Base-by-base conservation (phyloP, 2,329 filamentous ascomycete species). In the Tolypocladium endophyticum region DNA sequence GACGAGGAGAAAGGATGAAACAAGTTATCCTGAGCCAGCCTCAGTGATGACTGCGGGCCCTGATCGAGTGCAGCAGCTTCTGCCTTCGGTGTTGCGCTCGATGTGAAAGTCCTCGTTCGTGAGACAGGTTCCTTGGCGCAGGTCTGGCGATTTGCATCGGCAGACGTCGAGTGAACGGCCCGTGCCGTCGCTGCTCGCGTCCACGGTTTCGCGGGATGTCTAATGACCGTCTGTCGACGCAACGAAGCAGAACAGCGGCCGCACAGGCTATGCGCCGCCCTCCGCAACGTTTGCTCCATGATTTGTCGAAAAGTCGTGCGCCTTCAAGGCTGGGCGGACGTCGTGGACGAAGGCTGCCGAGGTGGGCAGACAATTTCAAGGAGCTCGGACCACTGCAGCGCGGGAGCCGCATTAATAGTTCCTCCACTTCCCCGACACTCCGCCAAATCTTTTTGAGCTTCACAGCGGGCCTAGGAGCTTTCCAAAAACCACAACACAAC, bases 1-100 rank as follows among this genome's bases (percentile, higher is more conserved):
- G 94, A 99, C 64, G 87, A 81, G 41, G 90, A 90, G 73, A 94
- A 96, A 12, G 90, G 86, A 74, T 99, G 93, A 79, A 97, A 99
- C 60, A 99, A 87, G 71, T 97, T 88, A 75, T 95, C 86, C 57
- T 86, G 81, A 63, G 79, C 79, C 33, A 96, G 80, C 55, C 68
- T 70, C 30, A 71, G 61, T 23, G 65, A 64, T 11, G 68, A 36
- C 14, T 67, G 60, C 8, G 68, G 57, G 14, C 60, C 59, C 30
- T 25, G 66, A n/a, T 61, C 65, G n/a, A 64, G 56, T 12, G 69
- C 65, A 18, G 65, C 62, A 39, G 71, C 69, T 59, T 73, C 70
- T 2, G 67, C 66, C 16, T 64, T 64, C 4, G 58, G 57, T 8
- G 61, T 66, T 1, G 68, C 35, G 43, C 66, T 69, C 36, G 72